Evolutionary conservation across 306 rosid genomes (phyloP), one percentile per base, ranked within the genome.

Genomic region (Parietaria judaica): DNA sequence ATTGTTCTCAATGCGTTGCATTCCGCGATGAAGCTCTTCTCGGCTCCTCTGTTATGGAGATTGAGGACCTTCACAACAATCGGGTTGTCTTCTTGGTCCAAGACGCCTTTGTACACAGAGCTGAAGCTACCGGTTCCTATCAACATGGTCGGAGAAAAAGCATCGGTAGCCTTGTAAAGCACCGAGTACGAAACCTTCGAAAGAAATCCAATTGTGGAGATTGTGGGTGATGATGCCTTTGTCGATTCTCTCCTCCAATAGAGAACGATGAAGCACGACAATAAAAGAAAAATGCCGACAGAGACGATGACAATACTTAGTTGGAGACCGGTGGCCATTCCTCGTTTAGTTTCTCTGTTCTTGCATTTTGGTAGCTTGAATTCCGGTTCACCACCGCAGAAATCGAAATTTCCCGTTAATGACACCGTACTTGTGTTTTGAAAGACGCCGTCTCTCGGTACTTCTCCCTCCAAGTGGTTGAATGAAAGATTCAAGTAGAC

Each of bases 1-100:
- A 75, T 66, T 50, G 41, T 50, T 60, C 70, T 66, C 1, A 81
- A n/a, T 6, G 76, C 81, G 11, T 47, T 47, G 60, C 86, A 75
- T 70, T 82, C 81, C 0, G 65, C 69, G 8, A 57, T 51, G 56
- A 81, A 81, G 38, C 81, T 78, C 48, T 72, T 79, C 13, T 65
- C 71, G 50, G 82, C 87, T 47, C 80, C 80, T 50, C 14, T 69
- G 48, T 67, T 73, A 49, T 68, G 57, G 68, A 76, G 82, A 70
- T 76, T 64, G n/a, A 82, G 56, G 11, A 82, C 80, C 64, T 79
- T 82, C 37, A 79, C 15, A 6, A 82, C 78, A 11, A 79, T 64
- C 11, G 3, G 0, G 23, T 52, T 15, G 54, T 50, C 68, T 36
- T 66, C 50, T 11, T 14, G 6, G 23, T 64, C 36, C 57, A 79